These are phyloP conservation scores for Ilyonectria sp. DNA, from an alignment of 2,329 filamentous ascomycete species.

Conservation along the genomic window DNA sequence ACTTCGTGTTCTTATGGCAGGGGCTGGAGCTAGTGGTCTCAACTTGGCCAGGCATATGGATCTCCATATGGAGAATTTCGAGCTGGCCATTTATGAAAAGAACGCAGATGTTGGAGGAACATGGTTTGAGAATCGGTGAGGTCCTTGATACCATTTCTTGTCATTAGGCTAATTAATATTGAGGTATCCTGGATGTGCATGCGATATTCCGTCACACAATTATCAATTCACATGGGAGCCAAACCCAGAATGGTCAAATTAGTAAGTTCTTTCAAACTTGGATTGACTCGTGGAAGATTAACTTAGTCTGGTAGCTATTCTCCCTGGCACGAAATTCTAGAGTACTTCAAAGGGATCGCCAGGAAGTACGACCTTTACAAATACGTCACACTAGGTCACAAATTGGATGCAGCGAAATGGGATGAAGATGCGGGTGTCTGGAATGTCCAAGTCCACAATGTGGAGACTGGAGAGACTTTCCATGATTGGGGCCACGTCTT, in stretches of 20 bases:
- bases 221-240: constrained; percentile 33
- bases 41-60: constrained; percentile 21
- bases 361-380: constrained; percentile 13
- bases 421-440: constrained; percentile 11
- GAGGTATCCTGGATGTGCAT: constrained; percentile 29
- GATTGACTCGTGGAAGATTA: not conserved
- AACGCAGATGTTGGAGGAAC: constrained; percentile 28
- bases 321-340: constrained; percentile 15
- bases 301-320: constrained; percentile 5
- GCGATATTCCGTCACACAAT: constrained; percentile 30
- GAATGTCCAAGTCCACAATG: constrained; percentile 7
- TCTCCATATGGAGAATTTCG: constrained; percentile 18
- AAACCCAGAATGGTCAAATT: constrained; percentile 23
- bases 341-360: constrained; percentile 12
- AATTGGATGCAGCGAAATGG: constrained; percentile 15
- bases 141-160: no score
- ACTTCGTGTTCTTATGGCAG: constrained; percentile 10
- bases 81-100: constrained; percentile 26
- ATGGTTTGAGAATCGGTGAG: constrained; percentile 26
- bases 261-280: not conserved
- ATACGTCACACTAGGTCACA: constrained; percentile 15
- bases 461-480: not conserved
- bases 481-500: constrained; percentile 19
- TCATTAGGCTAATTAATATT: not conserved
- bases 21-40: constrained; percentile 25